Percentiles rank a stretch among this genome's conserved stretches.
Evolutionary conservation across 768 basidiomycete species (phyloP).

Genomic region (Hypholoma fasciculare): DNA sequence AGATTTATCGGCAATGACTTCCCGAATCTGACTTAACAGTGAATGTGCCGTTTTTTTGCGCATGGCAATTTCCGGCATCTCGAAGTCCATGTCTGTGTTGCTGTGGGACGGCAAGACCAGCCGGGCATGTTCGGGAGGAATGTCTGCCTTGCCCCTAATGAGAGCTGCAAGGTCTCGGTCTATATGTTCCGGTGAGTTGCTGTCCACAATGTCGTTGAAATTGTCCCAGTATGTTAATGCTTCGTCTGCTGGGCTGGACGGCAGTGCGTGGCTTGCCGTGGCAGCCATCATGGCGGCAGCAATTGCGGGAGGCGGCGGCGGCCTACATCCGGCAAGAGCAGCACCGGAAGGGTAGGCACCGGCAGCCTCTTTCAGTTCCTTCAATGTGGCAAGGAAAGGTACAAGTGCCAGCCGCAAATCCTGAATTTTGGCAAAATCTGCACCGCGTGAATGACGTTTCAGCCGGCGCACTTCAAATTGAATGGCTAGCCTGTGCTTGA

Average conservation of each 20-base stretch:
- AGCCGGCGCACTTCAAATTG: background rate
- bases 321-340: background rate
- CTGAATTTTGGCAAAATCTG: background rate
- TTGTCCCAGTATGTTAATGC: background rate
- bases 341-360: background rate
- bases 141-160: background rate
- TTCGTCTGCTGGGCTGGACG: background rate
- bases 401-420: background rate
- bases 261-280: too few species aligned
- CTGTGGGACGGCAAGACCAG: background rate
- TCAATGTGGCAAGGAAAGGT: background rate
- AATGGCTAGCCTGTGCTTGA: background rate
- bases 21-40: background rate
- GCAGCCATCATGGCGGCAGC: too few species aligned
- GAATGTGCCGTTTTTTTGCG: background rate
- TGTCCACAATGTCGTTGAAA: background rate
- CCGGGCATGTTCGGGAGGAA: background rate
- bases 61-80: background rate
- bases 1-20: conserved; percentile 7
- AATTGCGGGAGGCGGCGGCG: background rate
- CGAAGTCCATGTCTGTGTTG: background rate
- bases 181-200: background rate
- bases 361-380: background rate
- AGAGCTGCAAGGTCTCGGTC: background rate
- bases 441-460: background rate